These are phyloP conservation scores for Spathaspora boniae DNA, from an alignment of 805 yeast species.

Conservation along the genomic window DNA sequence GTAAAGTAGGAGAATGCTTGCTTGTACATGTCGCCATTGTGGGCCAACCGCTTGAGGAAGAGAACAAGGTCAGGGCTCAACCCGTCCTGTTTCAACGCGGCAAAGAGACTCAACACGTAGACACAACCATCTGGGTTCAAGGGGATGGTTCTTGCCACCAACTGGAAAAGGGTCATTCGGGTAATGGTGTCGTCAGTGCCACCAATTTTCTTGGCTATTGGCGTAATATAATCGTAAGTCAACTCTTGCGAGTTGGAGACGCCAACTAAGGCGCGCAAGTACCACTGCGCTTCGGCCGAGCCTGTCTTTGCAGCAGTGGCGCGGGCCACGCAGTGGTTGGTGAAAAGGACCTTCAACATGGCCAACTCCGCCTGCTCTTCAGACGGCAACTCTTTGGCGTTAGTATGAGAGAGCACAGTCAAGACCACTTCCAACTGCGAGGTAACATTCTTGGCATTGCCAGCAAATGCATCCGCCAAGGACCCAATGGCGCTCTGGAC, in stretches of 20 bases:
- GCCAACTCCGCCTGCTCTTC: not conserved
- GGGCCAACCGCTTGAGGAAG: slow-evolving; percentile 10
- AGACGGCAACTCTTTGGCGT: slow-evolving; percentile 1
- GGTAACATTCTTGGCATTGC: not conserved
- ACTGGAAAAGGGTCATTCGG: slow-evolving; percentile 6
- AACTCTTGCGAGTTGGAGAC: not conserved
- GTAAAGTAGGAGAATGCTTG: slow-evolving; percentile 12
- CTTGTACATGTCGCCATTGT: slow-evolving; percentile 10
- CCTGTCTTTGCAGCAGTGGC: no score
- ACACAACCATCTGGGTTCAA: slow-evolving; percentile 10
- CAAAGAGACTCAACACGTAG: slow-evolving; percentile 15
- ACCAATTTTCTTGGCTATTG: slow-evolving; percentile 5
- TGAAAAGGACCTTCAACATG: no score
- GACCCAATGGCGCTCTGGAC: slow-evolving; percentile 12
- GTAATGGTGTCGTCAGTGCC: no score
- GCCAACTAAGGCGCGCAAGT: slow-evolving; percentile 5
- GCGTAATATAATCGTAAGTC: not conserved
- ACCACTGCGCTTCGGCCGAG: no score
- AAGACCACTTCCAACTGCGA: slow-evolving; percentile 11
- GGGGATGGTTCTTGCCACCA: slow-evolving; percentile 10
- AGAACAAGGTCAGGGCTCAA: slow-evolving; percentile 4
- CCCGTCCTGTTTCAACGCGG: slow-evolving; percentile 8
- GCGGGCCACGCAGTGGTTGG: no score
- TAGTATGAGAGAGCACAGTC: slow-evolving; percentile 9
- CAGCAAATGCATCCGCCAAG: slow-evolving; percentile 13